Evolutionary conservation across 2,329 filamentous ascomycete genomes (phyloP).

Genomic region (Emmonsiellopsis sp.): DNA sequence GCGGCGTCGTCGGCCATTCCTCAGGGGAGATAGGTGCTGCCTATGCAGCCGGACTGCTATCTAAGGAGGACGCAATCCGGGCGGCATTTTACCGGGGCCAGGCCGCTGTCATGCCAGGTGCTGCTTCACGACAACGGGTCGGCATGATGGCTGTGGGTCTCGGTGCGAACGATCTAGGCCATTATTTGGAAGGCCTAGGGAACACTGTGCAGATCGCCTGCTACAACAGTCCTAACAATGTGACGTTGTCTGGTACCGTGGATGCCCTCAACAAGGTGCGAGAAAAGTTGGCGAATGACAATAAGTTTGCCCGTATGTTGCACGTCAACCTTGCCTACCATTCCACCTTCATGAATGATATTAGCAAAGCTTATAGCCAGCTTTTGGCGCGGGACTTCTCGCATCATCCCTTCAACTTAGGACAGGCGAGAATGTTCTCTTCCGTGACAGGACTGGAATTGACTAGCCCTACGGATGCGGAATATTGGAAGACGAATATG

Average conservation of each 20-base stretch:
- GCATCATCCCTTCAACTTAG: background rate
- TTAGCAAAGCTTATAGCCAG: background rate
- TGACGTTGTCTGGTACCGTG: conserved; percentile 3
- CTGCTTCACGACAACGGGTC: background rate
- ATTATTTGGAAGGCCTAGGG: background rate
- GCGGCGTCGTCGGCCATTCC: conserved; percentile 7
- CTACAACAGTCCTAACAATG: conserved; percentile 2
- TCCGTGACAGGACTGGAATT: background rate
- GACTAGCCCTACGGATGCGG: background rate
- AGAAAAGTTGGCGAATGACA: conserved; percentile 5
- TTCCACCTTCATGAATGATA: conserved; percentile 4
- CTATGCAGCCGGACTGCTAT: background rate
- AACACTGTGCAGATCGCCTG: conserved; percentile 6
- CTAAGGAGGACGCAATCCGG: conserved; percentile 2
- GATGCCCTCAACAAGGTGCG: background rate
- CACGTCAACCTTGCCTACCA: conserved; percentile 5
- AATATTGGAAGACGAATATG: background rate
- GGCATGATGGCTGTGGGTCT: conserved; percentile 5
- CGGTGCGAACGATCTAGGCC: background rate
- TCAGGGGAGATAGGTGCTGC: conserved; percentile 6
- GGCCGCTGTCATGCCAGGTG: background rate
- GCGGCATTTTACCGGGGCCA: conserved; percentile 3
- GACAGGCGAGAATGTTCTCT: background rate
- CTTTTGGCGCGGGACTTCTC: background rate
- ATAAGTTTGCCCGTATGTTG: conserved; percentile 2